Evolutionary conservation across 2,329 filamentous ascomycete genomes (phyloP), one percentile per base, ranked within the genome.

Genomic region (Colletotrichum paranaense): DNA sequence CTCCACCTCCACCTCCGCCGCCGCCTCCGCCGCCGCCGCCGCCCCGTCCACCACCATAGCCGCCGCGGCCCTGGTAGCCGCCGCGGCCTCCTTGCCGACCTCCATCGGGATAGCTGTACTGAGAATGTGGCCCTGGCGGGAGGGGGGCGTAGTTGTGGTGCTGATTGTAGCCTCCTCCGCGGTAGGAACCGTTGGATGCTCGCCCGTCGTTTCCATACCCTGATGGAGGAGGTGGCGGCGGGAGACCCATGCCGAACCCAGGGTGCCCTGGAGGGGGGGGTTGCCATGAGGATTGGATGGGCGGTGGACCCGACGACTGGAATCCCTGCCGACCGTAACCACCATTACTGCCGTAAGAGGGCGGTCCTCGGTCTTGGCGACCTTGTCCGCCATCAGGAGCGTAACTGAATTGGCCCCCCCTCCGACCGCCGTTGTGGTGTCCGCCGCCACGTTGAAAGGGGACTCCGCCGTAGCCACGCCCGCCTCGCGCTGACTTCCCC

Each of bases 381-480:
- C 74, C 63, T 9, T 78, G 71, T 3, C 70, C 63, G 4, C 76
- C 76, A 12, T 77, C 76, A 5, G 80, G 79, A 4, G 83, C 84
- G 79, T 91, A 92, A 75, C 89, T 90, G 79, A 90, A 88, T 22
- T 84, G 85, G 62, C 84, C 83, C 42, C 42, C 42, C 46, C 84
- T 82, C 72, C 68, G 84, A 62, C 84, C 81, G 38, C 88, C 84
- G 67, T 86, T 83, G 72, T 82, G 79, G 71, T 87, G 82, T 30
- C 86, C 84, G 4, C 42, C 42, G 81, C 74, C 84, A 58, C 79
- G 74, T 28, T 78, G 76, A 16, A 94, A 85, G 22, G 91, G 91
- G 5, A 88, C 92, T 46, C 93, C 93, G 14, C 93, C 93, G 78
- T 91, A 91, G 60, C 88, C 90, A 66, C 94, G 89, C n/a, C 94